Conservation (phyloP, 306 rosid species). For the Dryas drummondii region DNA sequence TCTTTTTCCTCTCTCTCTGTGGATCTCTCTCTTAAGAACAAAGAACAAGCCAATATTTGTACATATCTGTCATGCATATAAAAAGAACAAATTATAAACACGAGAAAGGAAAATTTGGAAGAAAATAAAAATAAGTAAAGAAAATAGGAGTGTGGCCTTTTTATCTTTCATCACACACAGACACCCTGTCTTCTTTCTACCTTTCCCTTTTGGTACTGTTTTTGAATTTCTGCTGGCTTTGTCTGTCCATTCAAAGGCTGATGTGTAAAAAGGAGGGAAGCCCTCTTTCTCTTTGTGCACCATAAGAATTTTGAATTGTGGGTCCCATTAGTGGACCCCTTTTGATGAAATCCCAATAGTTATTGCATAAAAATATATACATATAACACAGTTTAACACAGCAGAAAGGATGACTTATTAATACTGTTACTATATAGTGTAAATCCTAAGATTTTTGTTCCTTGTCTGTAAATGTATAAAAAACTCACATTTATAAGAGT, state of each 20-base stretch:
- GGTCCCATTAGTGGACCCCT: slow-evolving; percentile 34
- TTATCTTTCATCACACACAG: slow-evolving; percentile 19
- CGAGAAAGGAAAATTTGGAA: slow-evolving; percentile 14
- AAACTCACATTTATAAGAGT: background rate
- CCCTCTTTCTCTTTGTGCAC: slow-evolving; percentile 14
- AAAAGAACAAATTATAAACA: slow-evolving; percentile 21
- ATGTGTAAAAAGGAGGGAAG: slow-evolving; percentile 43
- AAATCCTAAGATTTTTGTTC: background rate
- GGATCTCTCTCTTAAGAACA: background rate
- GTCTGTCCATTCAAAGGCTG: slow-evolving; percentile 73
- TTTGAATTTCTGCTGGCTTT: slow-evolving; percentile 68
- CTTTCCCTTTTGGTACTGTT: slow-evolving; percentile 56
- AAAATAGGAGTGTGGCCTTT: background rate
- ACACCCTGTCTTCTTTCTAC: slow-evolving; percentile 30
- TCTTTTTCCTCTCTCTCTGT: slow-evolving; percentile 18
- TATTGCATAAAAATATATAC: slow-evolving; percentile 18
- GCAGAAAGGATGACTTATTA: background rate
- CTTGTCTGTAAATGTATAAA: background rate
- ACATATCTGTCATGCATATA: slow-evolving; percentile 10
- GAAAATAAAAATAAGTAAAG: background rate
- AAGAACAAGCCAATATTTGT: slow-evolving; percentile 24
- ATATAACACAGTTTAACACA: background rate
- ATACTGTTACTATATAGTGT: background rate
- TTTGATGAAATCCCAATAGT: slow-evolving; percentile 18
- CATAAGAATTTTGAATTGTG: slow-evolving; percentile 27